These are phyloP conservation scores for Euphorbia pulcherrima DNA, from an alignment of 345 rosid species.

Conservation along the genomic window DNA sequence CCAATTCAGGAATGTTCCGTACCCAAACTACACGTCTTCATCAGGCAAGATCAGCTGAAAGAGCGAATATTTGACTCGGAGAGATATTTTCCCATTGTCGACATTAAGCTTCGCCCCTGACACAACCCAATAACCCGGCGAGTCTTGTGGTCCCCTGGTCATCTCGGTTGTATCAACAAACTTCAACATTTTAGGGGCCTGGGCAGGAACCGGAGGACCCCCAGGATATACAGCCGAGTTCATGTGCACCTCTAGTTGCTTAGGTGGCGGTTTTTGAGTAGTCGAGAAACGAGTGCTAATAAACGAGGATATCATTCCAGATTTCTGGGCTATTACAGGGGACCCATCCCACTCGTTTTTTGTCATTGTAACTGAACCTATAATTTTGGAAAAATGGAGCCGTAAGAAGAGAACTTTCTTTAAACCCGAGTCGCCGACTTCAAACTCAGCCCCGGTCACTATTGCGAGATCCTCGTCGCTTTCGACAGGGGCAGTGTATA, in stretches of 20 bases:
- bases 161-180: slow-evolving; percentile 86
- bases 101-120: slow-evolving; percentile 84
- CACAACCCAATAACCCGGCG: slow-evolving; percentile 94
- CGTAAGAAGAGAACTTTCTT: slow-evolving; percentile 75
- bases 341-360: slow-evolving; percentile 85
- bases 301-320: slow-evolving; percentile 77
- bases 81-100: slow-evolving; percentile 80
- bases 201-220: slow-evolving; percentile 85
- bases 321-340: slow-evolving; percentile 61
- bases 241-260: slow-evolving; percentile 74
- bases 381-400: slow-evolving; percentile 62
- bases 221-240: slow-evolving; percentile 94
- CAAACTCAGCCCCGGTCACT: slow-evolving; percentile 85
- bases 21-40: slow-evolving; percentile 15
- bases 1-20: not conserved
- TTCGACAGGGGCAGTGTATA: slow-evolving; percentile 89
- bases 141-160: slow-evolving; percentile 85
- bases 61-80: slow-evolving; percentile 84
- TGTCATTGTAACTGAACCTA: slow-evolving; percentile 49
- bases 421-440: slow-evolving; percentile 76
- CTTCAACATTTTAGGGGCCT: slow-evolving; percentile 80
- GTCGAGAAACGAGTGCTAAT: slow-evolving; percentile 85
- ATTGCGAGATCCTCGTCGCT: slow-evolving; percentile 71
- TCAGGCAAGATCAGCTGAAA: slow-evolving; percentile 28
- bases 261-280: slow-evolving; percentile 65